phyloP scores from a whole-genome alignment of 208 protist genomes.

The Trypanosomatidae sp. region DNA sequence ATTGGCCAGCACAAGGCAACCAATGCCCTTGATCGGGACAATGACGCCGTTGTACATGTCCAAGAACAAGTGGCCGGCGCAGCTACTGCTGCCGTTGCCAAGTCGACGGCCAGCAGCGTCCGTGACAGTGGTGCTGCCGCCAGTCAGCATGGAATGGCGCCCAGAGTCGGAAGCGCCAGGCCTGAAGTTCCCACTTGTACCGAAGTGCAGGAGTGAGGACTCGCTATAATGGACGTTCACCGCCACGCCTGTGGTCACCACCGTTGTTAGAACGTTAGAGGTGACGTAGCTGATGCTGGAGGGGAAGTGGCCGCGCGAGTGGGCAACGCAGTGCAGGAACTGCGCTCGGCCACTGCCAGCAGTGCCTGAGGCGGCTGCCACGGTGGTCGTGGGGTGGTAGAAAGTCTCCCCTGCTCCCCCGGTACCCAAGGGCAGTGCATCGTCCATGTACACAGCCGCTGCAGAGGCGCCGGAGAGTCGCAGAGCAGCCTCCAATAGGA shows the following conservation, averaged over 20 bases:
- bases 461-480: slow-evolving; percentile 44
- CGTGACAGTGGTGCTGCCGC: background rate
- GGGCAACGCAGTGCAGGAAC: slow-evolving; percentile 60
- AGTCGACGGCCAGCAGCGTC: background rate
- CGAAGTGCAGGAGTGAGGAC: slow-evolving; percentile 4
- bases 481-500: slow-evolving; percentile 64
- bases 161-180: background rate
- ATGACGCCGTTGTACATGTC: slow-evolving; percentile 48
- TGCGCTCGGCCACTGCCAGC: slow-evolving; percentile 9
- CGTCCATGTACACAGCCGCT: slow-evolving; percentile 63
- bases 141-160: background rate
- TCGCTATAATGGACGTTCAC: slow-evolving; percentile 53
- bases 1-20: slow-evolving; percentile 69
- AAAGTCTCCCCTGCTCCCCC: background rate
- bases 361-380: background rate
- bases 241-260: slow-evolving; percentile 55
- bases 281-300: slow-evolving; percentile 52
- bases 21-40: slow-evolving; percentile 55
- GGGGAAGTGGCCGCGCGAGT: slow-evolving; percentile 59
- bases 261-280: slow-evolving; percentile 53
- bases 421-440: background rate
- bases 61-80: slow-evolving; percentile 5
- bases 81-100: background rate
- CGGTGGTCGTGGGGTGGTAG: background rate
- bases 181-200: background rate